Evolutionary conservation across 306 rosid genomes (phyloP).

Genomic region (Malus orientalis): DNA sequence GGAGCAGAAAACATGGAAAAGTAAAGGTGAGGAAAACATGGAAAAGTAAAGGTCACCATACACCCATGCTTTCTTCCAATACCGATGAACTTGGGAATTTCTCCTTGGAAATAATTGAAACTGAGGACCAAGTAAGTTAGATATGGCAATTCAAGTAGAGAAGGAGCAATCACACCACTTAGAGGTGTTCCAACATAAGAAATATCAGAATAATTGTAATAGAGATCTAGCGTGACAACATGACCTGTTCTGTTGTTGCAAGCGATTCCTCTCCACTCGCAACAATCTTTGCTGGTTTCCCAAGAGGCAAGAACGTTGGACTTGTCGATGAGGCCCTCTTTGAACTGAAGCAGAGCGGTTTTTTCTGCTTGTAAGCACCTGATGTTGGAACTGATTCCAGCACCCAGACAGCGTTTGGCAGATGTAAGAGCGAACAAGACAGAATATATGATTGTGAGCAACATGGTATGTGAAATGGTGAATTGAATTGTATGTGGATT

Average conservation of each 20-base stretch:
- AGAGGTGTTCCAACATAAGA: neutral
- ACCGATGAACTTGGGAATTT: neutral
- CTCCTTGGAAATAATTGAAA: neutral
- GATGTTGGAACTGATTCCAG: neutral
- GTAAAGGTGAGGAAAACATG: too few species aligned
- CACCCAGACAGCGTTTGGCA: neutral
- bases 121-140: conserved; percentile 16
- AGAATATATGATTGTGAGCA: neutral
- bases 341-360: conserved; percentile 12
- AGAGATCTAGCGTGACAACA: conserved; percentile 5
- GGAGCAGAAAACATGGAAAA: too few species aligned
- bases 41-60: too few species aligned
- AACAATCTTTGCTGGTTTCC: conserved; percentile 11
- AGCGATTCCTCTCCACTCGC: conserved; percentile 14
- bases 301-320: conserved; percentile 1
- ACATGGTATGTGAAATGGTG: neutral
- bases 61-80: too few species aligned
- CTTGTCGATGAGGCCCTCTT: neutral
- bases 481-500: neutral
- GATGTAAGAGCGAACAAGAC: neutral
- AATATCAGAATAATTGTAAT: neutral
- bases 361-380: conserved; percentile 4
- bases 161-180: conserved; percentile 12
- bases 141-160: conserved; percentile 5
- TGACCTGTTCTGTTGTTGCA: conserved; percentile 12